phyloP scores from a whole-genome alignment of 148 eudicot genomes.

The Selenicereus undatus region DNA sequence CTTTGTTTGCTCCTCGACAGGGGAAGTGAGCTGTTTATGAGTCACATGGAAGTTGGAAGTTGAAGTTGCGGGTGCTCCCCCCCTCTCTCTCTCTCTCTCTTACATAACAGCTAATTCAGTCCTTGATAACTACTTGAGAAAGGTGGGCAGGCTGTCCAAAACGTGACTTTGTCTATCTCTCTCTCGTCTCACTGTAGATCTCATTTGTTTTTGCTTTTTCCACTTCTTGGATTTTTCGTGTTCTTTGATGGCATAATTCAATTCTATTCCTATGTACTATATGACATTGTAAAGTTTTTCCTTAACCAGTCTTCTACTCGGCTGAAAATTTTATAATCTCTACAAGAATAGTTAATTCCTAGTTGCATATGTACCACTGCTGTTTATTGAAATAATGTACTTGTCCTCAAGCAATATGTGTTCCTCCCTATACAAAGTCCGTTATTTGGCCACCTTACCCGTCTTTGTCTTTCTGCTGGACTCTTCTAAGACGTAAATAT shows the following conservation, averaged over 20 bases:
- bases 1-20: slow-evolving; percentile 28
- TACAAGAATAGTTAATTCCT: neutral
- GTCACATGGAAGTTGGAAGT: slow-evolving; percentile 16
- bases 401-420: too few relatives aligned
- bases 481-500: too few relatives aligned
- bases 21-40: slow-evolving; percentile 30
- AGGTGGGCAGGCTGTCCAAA: slow-evolving; percentile 17
- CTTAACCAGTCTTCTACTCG: neutral
- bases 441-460: too few relatives aligned
- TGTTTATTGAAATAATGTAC: neutral
- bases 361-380: neutral
- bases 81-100: neutral
- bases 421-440: too few relatives aligned
- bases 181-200: slow-evolving; percentile 17
- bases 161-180: slow-evolving; percentile 5
- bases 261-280: slow-evolving; percentile 17
- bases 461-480: too few relatives aligned
- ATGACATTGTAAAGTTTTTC: slow-evolving; percentile 28
- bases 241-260: slow-evolving; percentile 15
- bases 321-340: neutral
- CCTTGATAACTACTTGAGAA: slow-evolving; percentile 16
- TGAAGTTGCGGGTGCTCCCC: neutral
- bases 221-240: neutral
- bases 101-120: neutral
- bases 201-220: neutral